A percentile compares a stretch with the other conserved stretches of the same genome.
Conservation (phyloP, 257 asterid species). For the Nicotiana paniculata region DNA sequence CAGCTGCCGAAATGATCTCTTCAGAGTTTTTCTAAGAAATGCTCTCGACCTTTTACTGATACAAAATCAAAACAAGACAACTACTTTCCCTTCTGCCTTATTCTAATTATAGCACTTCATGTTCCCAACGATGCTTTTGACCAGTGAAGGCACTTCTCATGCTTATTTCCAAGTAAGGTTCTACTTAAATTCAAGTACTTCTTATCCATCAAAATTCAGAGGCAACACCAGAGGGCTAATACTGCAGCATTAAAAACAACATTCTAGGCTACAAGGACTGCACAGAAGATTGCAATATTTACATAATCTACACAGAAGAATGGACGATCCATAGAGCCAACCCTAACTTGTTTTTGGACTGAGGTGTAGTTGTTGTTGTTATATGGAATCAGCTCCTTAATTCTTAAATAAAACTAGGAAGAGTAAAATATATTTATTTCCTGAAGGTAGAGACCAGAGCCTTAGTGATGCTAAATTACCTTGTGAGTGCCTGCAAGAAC, state of each 20-base stretch:
- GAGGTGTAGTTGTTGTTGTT: neutral
- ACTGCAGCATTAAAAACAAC: neutral
- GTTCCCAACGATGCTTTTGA: neutral
- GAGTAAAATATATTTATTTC: neutral
- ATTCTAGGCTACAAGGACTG: neutral
- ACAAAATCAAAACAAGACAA: neutral
- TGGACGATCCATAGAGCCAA: too few species aligned
- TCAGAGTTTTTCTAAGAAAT: neutral
- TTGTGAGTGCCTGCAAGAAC: conserved; percentile 97
- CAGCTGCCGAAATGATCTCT: neutral
- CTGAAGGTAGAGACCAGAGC: neutral
- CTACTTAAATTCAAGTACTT: neutral
- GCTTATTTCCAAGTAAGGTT: neutral
- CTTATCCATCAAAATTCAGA: neutral
- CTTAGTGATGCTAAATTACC: conserved; percentile 35
- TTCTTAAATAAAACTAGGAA: neutral
- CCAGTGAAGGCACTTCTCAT: neutral
- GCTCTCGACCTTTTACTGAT: neutral
- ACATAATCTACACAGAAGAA: neutral
- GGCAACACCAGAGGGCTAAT: neutral
- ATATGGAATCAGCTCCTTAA: neutral
- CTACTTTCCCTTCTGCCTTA: neutral
- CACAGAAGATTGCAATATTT: neutral
- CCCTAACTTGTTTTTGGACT: too few species aligned
- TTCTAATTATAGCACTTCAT: neutral